These are phyloP conservation scores for Zoysia matrella DNA, from an alignment of 202 grass and related monocot species.

Conservation along the genomic window DNA sequence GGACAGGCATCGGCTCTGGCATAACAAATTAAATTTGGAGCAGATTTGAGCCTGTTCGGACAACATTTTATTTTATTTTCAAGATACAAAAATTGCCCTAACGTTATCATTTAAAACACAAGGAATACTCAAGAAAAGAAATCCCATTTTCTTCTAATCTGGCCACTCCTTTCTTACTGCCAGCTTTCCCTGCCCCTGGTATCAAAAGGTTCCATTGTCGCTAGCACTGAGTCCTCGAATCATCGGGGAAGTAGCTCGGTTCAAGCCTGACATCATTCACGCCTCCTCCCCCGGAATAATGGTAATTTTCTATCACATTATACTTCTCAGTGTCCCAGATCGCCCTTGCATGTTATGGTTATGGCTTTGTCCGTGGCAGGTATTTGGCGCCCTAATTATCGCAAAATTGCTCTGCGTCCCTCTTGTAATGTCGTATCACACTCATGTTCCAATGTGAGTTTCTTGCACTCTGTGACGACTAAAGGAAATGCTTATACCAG, in stretches of 20 bases:
- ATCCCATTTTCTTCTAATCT: neutral
- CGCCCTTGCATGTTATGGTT: constrained; percentile 3
- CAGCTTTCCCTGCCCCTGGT: constrained; percentile 90
- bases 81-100: too few relatives aligned
- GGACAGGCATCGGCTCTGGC: too few relatives aligned
- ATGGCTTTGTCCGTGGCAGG: constrained; percentile 47
- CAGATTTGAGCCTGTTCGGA: too few relatives aligned
- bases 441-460: constrained; percentile 88
- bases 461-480: neutral
- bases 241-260: constrained; percentile 74
- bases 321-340: neutral
- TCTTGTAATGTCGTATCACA: constrained; percentile 91
- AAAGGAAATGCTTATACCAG: neutral
- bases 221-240: constrained; percentile 84
- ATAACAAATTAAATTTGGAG: too few relatives aligned
- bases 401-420: constrained; percentile 84
- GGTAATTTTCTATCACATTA: constrained; percentile 44
- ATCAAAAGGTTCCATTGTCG: constrained; percentile 81
- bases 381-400: constrained; percentile 80
- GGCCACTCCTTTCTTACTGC: neutral
- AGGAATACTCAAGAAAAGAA: too few relatives aligned
- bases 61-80: too few relatives aligned
- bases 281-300: constrained; percentile 88
- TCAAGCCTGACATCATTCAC: constrained; percentile 90
- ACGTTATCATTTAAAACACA: too few relatives aligned